These are phyloP conservation scores for Globisporangium abappressorium DNA, from an alignment of 352 stramenopile genomes.

Conservation along the genomic window DNA sequence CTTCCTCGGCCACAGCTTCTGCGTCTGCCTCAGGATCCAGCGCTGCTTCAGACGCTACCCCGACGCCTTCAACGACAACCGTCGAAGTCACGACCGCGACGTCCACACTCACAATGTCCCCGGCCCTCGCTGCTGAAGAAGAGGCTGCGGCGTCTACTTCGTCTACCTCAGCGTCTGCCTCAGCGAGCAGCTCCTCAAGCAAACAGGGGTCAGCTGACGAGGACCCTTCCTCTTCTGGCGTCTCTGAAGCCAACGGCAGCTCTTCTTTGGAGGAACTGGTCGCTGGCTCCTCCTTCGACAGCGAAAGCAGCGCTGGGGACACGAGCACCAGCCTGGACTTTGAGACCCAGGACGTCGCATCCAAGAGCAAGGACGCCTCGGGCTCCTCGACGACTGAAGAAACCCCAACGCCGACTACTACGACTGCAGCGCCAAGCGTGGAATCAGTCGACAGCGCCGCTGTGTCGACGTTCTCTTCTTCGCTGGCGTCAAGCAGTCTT, in stretches of 20 bases:
- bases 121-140: conserved; percentile 3
- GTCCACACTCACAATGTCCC: conserved; percentile 14
- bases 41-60: conserved; percentile 12
- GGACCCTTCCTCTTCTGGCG: neutral
- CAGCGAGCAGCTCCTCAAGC: neutral
- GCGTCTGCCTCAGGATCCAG: conserved; percentile 7
- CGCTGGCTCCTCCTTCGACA: neutral
- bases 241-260: neutral
- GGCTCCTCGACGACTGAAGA: conserved; percentile 6
- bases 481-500: neutral
- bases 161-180: neutral
- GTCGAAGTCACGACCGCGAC: conserved; percentile 7
- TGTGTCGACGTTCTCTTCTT: neutral
- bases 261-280: neutral
- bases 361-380: conserved; percentile 10
- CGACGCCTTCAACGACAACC: conserved; percentile 12
- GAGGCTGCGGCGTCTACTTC: conserved; percentile 1
- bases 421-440: neutral
- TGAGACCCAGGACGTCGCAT: conserved; percentile 11
- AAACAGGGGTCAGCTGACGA: neutral
- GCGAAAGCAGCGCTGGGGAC: conserved; percentile 3
- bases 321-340: conserved; percentile 7
- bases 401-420: neutral
- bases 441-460: conserved; percentile 2
- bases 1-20: conserved; percentile 15